These are phyloP conservation scores for Sclerotinia subarctica DNA, from an alignment of 2,329 filamentous ascomycete genomes.

Conservation along the genomic window DNA sequence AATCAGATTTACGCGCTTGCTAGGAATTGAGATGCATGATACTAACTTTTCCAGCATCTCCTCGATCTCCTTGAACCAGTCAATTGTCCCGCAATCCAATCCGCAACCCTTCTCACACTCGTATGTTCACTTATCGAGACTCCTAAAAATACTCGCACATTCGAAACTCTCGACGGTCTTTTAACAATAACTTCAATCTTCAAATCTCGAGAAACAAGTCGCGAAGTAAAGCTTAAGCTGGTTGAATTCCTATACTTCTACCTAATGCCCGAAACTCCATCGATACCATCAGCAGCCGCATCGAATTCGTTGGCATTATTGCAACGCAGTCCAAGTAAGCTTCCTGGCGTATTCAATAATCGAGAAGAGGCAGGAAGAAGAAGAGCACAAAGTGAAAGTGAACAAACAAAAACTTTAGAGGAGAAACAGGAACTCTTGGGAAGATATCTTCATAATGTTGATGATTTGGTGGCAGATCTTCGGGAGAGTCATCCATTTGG, in stretches of 20 bases:
- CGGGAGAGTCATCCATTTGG: conserved; percentile 75
- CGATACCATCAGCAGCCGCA: conserved; percentile 50
- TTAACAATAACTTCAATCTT: conserved; percentile 90
- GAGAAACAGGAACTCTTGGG: conserved; percentile 66
- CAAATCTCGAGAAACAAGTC: conserved; percentile 79
- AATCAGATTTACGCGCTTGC: background rate
- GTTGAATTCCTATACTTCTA: conserved; percentile 99
- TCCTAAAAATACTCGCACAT: conserved; percentile 84
- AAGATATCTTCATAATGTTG: conserved; percentile 58
- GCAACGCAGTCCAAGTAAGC: conserved; percentile 67
- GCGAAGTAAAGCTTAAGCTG: conserved; percentile 92
- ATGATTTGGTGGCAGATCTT: conserved; percentile 68
- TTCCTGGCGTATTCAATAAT: conserved; percentile 54
- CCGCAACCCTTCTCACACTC: conserved; percentile 82
- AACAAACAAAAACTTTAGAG: conserved; percentile 53
- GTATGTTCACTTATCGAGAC: conserved; percentile 84
- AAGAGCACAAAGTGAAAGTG: conserved; percentile 39
- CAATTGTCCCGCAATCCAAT: conserved; percentile 90
- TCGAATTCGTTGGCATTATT: conserved; percentile 50
- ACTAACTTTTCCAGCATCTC: conserved; percentile 57
- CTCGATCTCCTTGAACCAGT: conserved; percentile 90
- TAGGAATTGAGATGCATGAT: background rate
- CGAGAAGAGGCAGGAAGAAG: conserved; percentile 37
- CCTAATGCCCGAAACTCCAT: conserved; percentile 83
- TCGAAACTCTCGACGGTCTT: conserved; percentile 87